These are phyloP conservation scores for Solanum sparsipilum DNA, from an alignment of 257 asterid genomes.

Conservation along the genomic window DNA sequence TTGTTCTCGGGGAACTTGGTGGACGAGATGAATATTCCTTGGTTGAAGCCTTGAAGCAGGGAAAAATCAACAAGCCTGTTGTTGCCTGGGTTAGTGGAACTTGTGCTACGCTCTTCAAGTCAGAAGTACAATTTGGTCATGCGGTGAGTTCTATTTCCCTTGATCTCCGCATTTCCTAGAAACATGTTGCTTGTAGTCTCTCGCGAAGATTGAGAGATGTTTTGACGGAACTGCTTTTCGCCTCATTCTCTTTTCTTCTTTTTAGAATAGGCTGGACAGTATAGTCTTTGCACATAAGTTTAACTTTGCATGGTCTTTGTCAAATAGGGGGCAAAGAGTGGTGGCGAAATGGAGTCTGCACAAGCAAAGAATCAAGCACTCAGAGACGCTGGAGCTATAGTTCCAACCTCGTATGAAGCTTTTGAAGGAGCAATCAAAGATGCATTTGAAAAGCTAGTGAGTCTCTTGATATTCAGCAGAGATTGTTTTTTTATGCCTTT, in stretches of 20 bases:
- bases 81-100: slow-evolving; percentile 99
- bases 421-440: slow-evolving; percentile 80
- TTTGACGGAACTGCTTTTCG: neutral
- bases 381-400: slow-evolving; percentile 88
- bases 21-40: slow-evolving; percentile 98
- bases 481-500: neutral
- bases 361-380: slow-evolving; percentile 98
- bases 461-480: neutral
- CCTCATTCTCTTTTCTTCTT: neutral
- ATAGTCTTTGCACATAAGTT: neutral
- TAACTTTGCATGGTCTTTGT: neutral
- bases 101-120: slow-evolving; percentile 91
- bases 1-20: slow-evolving; percentile 99
- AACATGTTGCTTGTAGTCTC: neutral
- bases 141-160: slow-evolving; percentile 58
- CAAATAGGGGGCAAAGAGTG: slow-evolving; percentile 97
- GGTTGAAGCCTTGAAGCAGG: slow-evolving; percentile 95
- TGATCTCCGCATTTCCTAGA: neutral
- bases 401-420: slow-evolving; percentile 96
- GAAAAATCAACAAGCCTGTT: slow-evolving; percentile 86
- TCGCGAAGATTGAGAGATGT: neutral
- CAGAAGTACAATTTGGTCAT: slow-evolving; percentile 99
- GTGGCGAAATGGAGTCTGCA: slow-evolving; percentile 98
- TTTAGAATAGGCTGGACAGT: neutral
- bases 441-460: slow-evolving; percentile 67